phyloP scores from a whole-genome alignment of 179 eudicot species.

The Nepenthes alata region DNA sequence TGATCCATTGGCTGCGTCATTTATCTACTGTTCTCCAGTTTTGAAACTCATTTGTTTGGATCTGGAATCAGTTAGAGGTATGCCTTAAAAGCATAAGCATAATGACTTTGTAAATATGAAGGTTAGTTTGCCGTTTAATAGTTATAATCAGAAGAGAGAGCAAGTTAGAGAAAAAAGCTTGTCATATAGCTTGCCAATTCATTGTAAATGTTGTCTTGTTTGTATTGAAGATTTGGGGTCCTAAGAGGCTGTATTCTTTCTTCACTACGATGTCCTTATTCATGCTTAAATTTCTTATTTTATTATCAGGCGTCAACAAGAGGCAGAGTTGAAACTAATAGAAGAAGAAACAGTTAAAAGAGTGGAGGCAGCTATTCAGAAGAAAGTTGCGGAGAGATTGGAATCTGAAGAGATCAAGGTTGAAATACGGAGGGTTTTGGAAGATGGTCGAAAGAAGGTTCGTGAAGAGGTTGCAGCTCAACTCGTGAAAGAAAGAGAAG shows the following conservation, averaged over 20 bases:
- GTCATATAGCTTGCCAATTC: slow-evolving; percentile 4
- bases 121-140: slow-evolving; percentile 20
- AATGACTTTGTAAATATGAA: slow-evolving; percentile 15
- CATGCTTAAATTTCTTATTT: slow-evolving; percentile 10
- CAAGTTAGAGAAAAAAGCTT: not conserved
- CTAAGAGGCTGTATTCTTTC: slow-evolving; percentile 6
- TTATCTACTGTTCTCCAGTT: slow-evolving; percentile 76
- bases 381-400: slow-evolving; percentile 59
- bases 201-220: slow-evolving; percentile 16
- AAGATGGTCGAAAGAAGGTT: slow-evolving; percentile 61
- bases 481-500: slow-evolving; percentile 65
- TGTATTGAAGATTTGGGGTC: slow-evolving; percentile 8
- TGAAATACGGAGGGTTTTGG: slow-evolving; percentile 50
- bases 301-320: slow-evolving; percentile 54
- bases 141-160: slow-evolving; percentile 7
- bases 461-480: slow-evolving; percentile 62
- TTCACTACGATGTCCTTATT: not conserved
- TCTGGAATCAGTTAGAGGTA: slow-evolving; percentile 46
- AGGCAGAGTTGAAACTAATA: slow-evolving; percentile 60
- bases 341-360: slow-evolving; percentile 85
- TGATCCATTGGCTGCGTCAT: slow-evolving; percentile 87
- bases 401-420: slow-evolving; percentile 56
- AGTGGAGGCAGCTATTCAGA: slow-evolving; percentile 77
- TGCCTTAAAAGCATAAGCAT: slow-evolving; percentile 32
- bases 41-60: slow-evolving; percentile 40